These are phyloP conservation scores for Piper longum DNA, from an alignment of 164 flowering plant genomes.

Conservation along the genomic window DNA sequence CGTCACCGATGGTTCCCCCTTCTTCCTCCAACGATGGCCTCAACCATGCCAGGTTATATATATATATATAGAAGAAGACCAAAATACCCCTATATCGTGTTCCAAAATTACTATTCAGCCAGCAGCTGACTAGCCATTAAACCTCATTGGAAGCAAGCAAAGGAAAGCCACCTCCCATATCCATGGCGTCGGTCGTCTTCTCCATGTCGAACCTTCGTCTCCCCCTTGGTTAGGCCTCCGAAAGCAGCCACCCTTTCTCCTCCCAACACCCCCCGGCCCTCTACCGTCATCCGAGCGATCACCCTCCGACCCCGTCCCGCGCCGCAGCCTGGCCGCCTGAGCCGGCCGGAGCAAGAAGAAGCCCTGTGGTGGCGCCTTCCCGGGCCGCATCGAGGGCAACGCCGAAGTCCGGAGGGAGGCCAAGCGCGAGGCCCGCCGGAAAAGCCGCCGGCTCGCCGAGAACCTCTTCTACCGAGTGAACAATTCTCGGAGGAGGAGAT, in stretches of 20 bases:
- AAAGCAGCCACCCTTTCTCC: background rate
- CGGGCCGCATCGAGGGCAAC: slow-evolving; percentile 50
- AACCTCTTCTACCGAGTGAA: slow-evolving; percentile 66
- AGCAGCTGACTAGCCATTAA: no score
- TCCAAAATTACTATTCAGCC: background rate
- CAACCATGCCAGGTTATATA: no score
- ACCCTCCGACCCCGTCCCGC: slow-evolving; percentile 8
- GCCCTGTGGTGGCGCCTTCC: slow-evolving; percentile 35
- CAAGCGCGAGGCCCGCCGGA: slow-evolving; percentile 41
- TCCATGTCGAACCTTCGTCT: no score
- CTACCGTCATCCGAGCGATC: slow-evolving; percentile 8
- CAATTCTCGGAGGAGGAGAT: slow-evolving; percentile 74
- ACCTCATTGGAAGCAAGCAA: no score
- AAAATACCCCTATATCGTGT: background rate
- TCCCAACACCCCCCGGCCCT: background rate
- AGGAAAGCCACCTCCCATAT: no score
- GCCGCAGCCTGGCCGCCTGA: slow-evolving; percentile 10
- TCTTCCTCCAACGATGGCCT: no score
- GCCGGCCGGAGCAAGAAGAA: slow-evolving; percentile 81
- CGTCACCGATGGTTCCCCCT: no score
- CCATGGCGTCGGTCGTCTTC: background rate
- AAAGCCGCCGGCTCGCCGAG: slow-evolving; percentile 43
- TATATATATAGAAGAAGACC: background rate
- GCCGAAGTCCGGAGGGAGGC: slow-evolving; percentile 52
- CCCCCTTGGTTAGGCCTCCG: slow-evolving; percentile 7